Evolutionary conservation across 2,329 filamentous ascomycete species (phyloP).

Genomic region (Sarocladium brachiariae): DNA sequence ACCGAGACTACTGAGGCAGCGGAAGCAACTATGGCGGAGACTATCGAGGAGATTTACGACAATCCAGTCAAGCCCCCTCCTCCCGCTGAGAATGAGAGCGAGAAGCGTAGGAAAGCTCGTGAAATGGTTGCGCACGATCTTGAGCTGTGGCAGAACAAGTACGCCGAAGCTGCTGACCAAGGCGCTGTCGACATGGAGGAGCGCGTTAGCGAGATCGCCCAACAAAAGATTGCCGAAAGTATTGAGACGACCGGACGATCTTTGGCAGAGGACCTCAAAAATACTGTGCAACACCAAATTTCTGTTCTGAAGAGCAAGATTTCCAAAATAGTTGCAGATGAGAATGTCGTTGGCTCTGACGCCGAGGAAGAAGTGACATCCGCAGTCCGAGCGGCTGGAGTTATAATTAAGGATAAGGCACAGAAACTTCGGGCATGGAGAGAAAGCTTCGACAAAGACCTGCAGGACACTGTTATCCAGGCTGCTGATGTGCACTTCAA

Average conservation of each 20-base stretch:
- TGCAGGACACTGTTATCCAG: slow-evolving; percentile 59
- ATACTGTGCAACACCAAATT: slow-evolving; percentile 58
- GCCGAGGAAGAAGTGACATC: slow-evolving; percentile 36
- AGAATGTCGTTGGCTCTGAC: slow-evolving; percentile 41
- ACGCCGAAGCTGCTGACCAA: slow-evolving; percentile 77
- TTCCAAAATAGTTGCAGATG: slow-evolving; percentile 45
- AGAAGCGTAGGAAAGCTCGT: slow-evolving; percentile 50
- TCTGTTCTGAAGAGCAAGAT: slow-evolving; percentile 61
- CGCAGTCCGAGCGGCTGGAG: slow-evolving; percentile 59
- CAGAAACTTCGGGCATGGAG: slow-evolving; percentile 74
- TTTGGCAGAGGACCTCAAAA: slow-evolving; percentile 62
- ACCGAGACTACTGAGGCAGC: slow-evolving; percentile 16
- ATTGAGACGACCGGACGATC: slow-evolving; percentile 59
- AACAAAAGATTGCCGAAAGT: slow-evolving; percentile 53
- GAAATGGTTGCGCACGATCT: slow-evolving; percentile 73
- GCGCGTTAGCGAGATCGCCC: slow-evolving; percentile 52
- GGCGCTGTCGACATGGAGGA: slow-evolving; percentile 68
- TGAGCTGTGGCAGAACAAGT: slow-evolving; percentile 80
- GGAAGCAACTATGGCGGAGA: slow-evolving; percentile 9
- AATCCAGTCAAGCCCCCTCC: slow-evolving; percentile 38
- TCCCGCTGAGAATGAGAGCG: slow-evolving; percentile 40
- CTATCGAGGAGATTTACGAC: slow-evolving; percentile 16
- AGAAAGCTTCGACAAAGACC: slow-evolving; percentile 61
- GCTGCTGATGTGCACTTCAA: slow-evolving; percentile 75
- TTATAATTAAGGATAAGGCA: slow-evolving; percentile 69